phyloP scores from a whole-genome alignment of 768 basidiomycete species.

The Suillus lakei region DNA sequence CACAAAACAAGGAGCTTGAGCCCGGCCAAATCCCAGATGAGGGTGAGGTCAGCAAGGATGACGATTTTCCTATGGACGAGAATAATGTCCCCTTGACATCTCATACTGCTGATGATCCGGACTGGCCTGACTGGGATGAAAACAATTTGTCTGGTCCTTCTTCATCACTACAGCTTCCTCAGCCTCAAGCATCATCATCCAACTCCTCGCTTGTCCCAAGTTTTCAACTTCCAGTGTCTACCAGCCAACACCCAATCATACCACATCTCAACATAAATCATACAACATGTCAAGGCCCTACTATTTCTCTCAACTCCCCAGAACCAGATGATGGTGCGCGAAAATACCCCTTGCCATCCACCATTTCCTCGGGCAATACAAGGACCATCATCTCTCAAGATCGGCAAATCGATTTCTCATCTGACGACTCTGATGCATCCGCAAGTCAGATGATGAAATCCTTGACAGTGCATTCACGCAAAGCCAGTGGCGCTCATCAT shows the following conservation, averaged over 20 bases:
- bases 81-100: not conserved
- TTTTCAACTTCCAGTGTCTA: not conserved
- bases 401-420: not conserved
- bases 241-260: not conserved
- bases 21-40: not conserved
- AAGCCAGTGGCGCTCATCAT: not conserved
- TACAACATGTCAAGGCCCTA: not conserved
- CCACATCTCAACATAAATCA: not conserved
- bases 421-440: not conserved
- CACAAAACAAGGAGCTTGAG: not conserved
- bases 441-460: not conserved
- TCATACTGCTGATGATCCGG: not conserved
- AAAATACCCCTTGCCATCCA: not conserved
- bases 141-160: not conserved
- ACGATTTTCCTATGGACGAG: not conserved
- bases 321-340: not conserved
- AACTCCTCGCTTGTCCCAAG: not conserved
- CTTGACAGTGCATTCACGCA: not conserved
- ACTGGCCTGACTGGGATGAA: not conserved
- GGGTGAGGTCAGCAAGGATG: not conserved
- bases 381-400: not conserved
- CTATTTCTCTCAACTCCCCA: not conserved
- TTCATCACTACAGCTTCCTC: not conserved
- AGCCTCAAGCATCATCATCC: not conserved
- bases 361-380: not conserved